phyloP scores from a whole-genome alignment of 257 asterid species.

The Solanum chmielewskii region DNA sequence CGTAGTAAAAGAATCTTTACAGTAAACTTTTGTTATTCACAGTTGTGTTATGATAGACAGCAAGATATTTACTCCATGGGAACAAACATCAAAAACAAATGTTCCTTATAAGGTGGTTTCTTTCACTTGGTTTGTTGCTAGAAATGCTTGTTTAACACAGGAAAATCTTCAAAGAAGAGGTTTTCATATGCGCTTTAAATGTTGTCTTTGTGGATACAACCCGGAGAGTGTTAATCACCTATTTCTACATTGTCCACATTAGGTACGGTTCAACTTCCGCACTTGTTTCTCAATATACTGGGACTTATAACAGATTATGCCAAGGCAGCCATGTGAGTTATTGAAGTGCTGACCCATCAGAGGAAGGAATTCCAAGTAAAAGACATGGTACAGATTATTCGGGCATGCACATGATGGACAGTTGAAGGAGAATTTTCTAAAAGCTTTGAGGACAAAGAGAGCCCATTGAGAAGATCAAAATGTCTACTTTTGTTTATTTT shows the following conservation, averaged over 20 bases:
- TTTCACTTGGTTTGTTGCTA: not conserved
- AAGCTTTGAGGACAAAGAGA: not conserved
- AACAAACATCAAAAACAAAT: not conserved
- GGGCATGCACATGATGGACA: not conserved
- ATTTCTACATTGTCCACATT: not conserved
- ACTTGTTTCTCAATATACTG: not conserved
- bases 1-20: not conserved
- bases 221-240: not conserved
- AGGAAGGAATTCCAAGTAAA: not conserved
- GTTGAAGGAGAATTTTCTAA: not conserved
- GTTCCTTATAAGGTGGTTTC: not conserved
- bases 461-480: not conserved
- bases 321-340: not conserved
- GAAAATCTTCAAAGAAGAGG: not conserved
- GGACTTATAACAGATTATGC: not conserved
- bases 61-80: not conserved
- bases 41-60: not conserved
- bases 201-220: not conserved
- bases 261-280: not conserved
- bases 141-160: not conserved
- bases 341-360: not conserved
- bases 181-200: not conserved
- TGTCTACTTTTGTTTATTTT: not conserved
- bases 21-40: not conserved
- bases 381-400: not conserved